Percentiles rank a stretch among this genome's conserved stretches.
Evolutionary conservation across 352 stramenopile species (phyloP).

Genomic region (Aphanomyces cochlioides): DNA sequence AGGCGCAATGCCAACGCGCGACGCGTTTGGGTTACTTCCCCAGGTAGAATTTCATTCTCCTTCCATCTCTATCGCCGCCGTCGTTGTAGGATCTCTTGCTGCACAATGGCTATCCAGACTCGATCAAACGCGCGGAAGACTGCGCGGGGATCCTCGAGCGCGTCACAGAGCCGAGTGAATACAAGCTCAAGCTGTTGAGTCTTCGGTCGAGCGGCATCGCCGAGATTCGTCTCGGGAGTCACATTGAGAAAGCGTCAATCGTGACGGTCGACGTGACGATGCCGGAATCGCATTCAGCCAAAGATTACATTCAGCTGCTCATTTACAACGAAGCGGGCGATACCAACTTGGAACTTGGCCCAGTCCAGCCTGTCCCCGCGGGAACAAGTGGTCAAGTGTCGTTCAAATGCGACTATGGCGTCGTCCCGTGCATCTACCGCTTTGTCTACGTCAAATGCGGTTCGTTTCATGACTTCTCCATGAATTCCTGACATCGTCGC

Average conservation of each 20-base stretch:
- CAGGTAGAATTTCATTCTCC: slow-evolving; percentile 36
- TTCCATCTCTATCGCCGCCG: not conserved
- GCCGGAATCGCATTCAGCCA: slow-evolving; percentile 72
- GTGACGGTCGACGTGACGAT: slow-evolving; percentile 81
- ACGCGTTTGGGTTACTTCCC: slow-evolving; percentile 67
- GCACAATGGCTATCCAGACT: slow-evolving; percentile 63
- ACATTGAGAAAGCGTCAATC: slow-evolving; percentile 79
- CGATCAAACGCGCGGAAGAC: slow-evolving; percentile 60
- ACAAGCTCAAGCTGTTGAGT: slow-evolving; percentile 68
- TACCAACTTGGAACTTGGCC: slow-evolving; percentile 65
- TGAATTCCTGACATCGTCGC: slow-evolving; percentile 10
- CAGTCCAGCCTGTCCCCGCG: slow-evolving; percentile 66
- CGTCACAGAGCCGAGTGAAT: slow-evolving; percentile 56
- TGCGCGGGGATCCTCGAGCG: slow-evolving; percentile 68
- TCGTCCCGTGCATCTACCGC: slow-evolving; percentile 59
- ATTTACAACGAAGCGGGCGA: slow-evolving; percentile 66
- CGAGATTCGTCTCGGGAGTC: slow-evolving; percentile 74
- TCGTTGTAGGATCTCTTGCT: slow-evolving; percentile 55
- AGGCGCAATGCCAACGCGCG: slow-evolving; percentile 59
- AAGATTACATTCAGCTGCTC: slow-evolving; percentile 84
- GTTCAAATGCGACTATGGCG: slow-evolving; percentile 70
- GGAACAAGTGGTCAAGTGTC: slow-evolving; percentile 66
- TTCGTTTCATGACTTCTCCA: slow-evolving; percentile 27
- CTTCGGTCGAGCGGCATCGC: slow-evolving; percentile 81
- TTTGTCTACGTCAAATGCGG: slow-evolving; percentile 84